Percentiles rank a stretch among this genome's conserved stretches.
phyloP scores from a whole-genome alignment of 2,329 filamentous ascomycete species.

The Trichoderma sp. region DNA sequence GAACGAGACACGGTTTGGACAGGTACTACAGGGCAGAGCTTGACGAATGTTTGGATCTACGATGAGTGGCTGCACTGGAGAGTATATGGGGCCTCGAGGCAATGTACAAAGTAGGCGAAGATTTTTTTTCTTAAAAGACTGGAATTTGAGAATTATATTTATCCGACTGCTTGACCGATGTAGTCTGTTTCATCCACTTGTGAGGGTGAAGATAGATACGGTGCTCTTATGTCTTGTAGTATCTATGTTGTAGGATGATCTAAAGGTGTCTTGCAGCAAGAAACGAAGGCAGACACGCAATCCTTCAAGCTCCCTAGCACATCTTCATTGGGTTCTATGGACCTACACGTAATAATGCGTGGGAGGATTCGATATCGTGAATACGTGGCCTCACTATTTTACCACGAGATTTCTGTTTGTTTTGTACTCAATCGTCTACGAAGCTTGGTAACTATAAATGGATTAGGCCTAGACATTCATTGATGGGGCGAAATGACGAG shows the following conservation, averaged over 20 bases:
- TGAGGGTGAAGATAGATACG: background rate
- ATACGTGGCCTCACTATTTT: background rate
- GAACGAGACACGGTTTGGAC: background rate
- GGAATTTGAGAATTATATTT: background rate
- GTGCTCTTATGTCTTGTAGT: too few species aligned
- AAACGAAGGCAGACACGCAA: background rate
- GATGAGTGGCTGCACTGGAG: background rate
- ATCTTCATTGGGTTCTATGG: background rate
- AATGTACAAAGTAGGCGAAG: conserved; percentile 9
- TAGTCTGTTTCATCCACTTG: background rate
- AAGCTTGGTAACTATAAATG: background rate
- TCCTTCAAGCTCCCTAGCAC: background rate
- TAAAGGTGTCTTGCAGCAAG: too few species aligned
- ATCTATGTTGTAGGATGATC: too few species aligned
- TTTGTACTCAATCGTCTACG: background rate
- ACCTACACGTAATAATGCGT: background rate
- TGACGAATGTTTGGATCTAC: conserved; percentile 6
- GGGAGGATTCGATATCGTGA: background rate
- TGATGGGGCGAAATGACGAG: background rate
- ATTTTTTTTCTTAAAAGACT: background rate
- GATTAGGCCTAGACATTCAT: background rate
- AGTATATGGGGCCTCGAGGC: conserved; percentile 9
- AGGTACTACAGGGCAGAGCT: background rate
- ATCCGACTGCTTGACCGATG: background rate
- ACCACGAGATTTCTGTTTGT: background rate